Percentiles rank a stretch among this genome's conserved stretches.
Conservation (phyloP, 768 basidiomycete genomes). For the Leccinum longicurvipes region DNA sequence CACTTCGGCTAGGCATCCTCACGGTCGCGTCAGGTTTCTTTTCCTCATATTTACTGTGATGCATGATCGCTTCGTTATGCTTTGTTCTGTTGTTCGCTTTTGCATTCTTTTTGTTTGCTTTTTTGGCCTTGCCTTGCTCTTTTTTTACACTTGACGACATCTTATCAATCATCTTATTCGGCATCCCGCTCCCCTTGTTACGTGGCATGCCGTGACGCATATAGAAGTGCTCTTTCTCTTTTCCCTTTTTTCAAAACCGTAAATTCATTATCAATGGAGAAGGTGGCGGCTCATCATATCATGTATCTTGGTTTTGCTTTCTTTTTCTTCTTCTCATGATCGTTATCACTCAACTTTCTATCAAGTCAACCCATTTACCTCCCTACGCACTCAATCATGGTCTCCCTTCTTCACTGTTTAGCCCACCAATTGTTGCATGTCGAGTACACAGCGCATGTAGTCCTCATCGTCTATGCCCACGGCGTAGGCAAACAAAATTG, state of each 20-base stretch:
- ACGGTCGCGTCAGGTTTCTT: constrained; percentile 1
- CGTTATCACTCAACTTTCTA: constrained; percentile 5
- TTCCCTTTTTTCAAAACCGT: background rate
- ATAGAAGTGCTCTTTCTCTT: constrained; percentile 17
- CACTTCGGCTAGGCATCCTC: constrained; percentile 4
- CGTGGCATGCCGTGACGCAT: constrained; percentile 27
- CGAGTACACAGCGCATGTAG: background rate
- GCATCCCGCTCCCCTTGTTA: constrained; percentile 8
- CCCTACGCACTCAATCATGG: background rate
- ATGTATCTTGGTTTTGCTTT: constrained; percentile 12
- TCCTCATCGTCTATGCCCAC: background rate
- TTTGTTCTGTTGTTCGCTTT: constrained; percentile 20
- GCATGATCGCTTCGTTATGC: constrained; percentile 21
- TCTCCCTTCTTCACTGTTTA: background rate
- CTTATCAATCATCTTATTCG: constrained; percentile 34
- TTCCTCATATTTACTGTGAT: constrained; percentile 5
- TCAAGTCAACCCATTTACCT: background rate
- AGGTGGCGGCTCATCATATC: background rate
- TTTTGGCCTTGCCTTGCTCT: background rate
- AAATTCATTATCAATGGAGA: constrained; percentile 12
- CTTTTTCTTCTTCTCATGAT: constrained; percentile 13
- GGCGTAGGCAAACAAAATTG: background rate
- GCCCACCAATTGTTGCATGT: background rate
- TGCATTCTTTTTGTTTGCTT: background rate
- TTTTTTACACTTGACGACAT: constrained; percentile 10